Percentiles rank a stretch among this genome's conserved stretches.
phyloP scores from a whole-genome alignment of 1,139 yeast genomes.

The Suhomyces choctaworum region DNA sequence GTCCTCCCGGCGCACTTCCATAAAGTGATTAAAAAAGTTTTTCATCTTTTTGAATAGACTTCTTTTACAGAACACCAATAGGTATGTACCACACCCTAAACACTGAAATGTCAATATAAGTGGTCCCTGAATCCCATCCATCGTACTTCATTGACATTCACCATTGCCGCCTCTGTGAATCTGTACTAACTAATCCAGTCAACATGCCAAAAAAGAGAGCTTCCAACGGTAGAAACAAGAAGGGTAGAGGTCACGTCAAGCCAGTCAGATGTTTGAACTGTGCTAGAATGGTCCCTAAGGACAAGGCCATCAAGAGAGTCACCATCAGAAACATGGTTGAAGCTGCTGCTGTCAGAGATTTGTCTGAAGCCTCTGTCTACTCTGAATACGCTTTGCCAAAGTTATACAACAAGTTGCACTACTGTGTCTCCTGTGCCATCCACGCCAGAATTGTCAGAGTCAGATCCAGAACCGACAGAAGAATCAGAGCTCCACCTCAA shows the following conservation, averaged over 20 bases:
- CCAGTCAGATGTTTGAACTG: constrained; percentile 99
- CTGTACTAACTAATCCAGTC: constrained; percentile 33
- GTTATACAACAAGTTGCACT: constrained; percentile 99
- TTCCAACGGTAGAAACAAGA: constrained; percentile 99
- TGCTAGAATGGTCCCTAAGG: constrained; percentile 99
- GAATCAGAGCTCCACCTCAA: constrained; percentile 98
- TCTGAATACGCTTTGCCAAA: constrained; percentile 99
- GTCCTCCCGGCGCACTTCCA: constrained; percentile 13
- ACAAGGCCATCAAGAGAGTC: constrained; percentile 99
- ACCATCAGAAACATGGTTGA: constrained; percentile 99
- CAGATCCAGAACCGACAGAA: constrained; percentile 98
- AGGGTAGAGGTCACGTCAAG: constrained; percentile 99
- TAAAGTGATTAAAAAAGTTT: constrained; percentile 16
- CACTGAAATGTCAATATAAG: not conserved
- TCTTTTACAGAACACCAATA: constrained; percentile 18
- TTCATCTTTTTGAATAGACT: constrained; percentile 14
- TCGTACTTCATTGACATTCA: not conserved
- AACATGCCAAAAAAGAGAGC: constrained; percentile 99
- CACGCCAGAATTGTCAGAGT: constrained; percentile 99
- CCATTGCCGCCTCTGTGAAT: not conserved
- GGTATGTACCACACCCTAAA: constrained; percentile 17
- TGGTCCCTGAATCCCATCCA: not conserved
- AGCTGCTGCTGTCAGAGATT: constrained; percentile 99
- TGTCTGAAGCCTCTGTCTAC: constrained; percentile 99
- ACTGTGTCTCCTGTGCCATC: constrained; percentile 99